These are phyloP conservation scores for Agastache rugosa DNA, from an alignment of 257 asterid species.

Conservation along the genomic window DNA sequence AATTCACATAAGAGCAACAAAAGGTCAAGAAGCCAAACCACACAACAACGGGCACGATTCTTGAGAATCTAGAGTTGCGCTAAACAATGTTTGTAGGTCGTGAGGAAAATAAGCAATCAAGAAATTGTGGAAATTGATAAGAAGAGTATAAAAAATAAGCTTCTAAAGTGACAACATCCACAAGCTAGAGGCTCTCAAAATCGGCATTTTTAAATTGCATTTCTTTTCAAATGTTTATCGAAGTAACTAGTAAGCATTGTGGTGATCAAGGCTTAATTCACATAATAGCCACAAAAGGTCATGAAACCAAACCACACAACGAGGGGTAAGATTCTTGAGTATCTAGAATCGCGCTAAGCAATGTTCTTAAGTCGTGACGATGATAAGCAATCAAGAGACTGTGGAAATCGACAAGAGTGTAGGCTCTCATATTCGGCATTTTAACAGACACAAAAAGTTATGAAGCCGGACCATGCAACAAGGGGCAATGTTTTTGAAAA, in stretches of 20 bases:
- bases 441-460: not conserved
- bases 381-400: not conserved
- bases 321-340: slow-evolving; percentile 3
- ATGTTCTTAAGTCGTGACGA: not conserved
- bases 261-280: not conserved
- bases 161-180: not conserved
- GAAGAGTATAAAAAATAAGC: not conserved
- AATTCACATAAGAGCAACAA: not conserved
- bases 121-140: not conserved
- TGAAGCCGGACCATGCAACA: not conserved
- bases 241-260: not conserved
- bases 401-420: not conserved
- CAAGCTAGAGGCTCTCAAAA: not conserved
- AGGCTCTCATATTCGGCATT: not conserved
- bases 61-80: not conserved
- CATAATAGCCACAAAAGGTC: not conserved
- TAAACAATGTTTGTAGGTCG: not conserved
- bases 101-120: not conserved
- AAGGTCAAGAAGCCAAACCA: not conserved
- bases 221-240: not conserved
- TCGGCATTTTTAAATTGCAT: not conserved
- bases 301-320: slow-evolving; percentile 1
- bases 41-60: slow-evolving; percentile 4
- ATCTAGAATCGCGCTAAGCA: not conserved
- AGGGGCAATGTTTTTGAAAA: not conserved